These are phyloP conservation scores for Phytophthora hybrid DNA, from an alignment of 352 stramenopile species.

Conservation along the genomic window DNA sequence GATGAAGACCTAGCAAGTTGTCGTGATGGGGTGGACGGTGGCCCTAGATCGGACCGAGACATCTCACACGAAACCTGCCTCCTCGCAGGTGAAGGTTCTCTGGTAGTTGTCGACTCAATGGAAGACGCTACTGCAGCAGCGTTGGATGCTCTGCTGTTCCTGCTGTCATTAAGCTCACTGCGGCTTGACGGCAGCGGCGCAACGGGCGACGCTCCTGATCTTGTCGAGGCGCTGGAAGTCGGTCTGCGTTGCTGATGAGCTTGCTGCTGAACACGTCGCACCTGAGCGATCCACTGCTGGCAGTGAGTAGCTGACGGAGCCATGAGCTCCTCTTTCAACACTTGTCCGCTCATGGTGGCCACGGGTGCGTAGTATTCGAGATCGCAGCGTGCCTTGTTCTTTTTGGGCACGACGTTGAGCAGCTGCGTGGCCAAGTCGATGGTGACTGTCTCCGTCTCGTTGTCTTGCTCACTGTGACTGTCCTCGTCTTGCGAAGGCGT, in stretches of 20 bases:
- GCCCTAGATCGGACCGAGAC: slow-evolving; percentile 27
- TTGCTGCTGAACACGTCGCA: slow-evolving; percentile 51
- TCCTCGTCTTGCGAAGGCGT: slow-evolving; percentile 37
- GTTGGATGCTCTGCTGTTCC: slow-evolving; percentile 6
- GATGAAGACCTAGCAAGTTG: slow-evolving; percentile 11
- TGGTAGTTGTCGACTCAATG: not conserved
- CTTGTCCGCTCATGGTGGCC: slow-evolving; percentile 22
- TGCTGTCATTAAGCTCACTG: slow-evolving; percentile 19
- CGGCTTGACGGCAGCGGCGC: slow-evolving; percentile 28
- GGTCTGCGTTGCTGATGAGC: slow-evolving; percentile 41
- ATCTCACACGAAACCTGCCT: slow-evolving; percentile 26
- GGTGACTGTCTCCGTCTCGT: slow-evolving; percentile 23
- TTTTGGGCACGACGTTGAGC: slow-evolving; percentile 57
- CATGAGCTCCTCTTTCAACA: slow-evolving; percentile 71
- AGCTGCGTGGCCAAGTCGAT: slow-evolving; percentile 62
- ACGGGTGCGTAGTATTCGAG: slow-evolving; percentile 49
- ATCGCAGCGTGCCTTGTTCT: slow-evolving; percentile 68
- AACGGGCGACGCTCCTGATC: slow-evolving; percentile 28
- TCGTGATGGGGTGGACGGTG: not conserved
- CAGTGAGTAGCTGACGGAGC: slow-evolving; percentile 71
- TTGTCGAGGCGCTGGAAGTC: slow-evolving; percentile 19
- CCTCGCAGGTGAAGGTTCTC: slow-evolving; percentile 26
- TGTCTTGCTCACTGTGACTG: slow-evolving; percentile 19
- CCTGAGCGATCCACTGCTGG: slow-evolving; percentile 62
- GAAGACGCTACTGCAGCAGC: slow-evolving; percentile 1